Conservation (phyloP, 1,139 yeast genomes). For the Taiozyma sp. region DNA sequence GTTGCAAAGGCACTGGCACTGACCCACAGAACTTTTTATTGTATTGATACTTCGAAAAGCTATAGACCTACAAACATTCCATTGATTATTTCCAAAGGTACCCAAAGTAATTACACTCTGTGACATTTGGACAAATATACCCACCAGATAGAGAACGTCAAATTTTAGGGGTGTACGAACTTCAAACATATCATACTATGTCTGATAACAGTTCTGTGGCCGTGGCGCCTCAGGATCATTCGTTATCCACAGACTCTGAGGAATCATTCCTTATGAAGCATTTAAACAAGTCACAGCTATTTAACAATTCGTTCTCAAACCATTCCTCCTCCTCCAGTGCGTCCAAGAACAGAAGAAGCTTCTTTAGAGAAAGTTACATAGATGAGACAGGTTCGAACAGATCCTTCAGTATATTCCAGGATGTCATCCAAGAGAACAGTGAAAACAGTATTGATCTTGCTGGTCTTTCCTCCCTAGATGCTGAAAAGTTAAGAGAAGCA, state of each 20-base stretch:
- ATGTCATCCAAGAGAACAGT: constrained; percentile 18
- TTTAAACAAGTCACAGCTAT: constrained; percentile 20
- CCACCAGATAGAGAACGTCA: neutral
- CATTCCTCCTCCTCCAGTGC: constrained; percentile 9
- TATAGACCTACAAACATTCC: neutral
- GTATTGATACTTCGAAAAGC: neutral
- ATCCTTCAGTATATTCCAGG: constrained; percentile 19
- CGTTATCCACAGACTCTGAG: constrained; percentile 25
- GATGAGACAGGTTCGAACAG: constrained; percentile 20
- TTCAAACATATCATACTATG: neutral
- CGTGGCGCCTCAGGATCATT: constrained; percentile 7
- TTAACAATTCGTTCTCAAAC: constrained; percentile 11
- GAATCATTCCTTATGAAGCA: constrained; percentile 24
- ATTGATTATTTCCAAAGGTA: neutral
- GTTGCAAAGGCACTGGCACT: neutral
- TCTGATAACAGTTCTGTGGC: constrained; percentile 6
- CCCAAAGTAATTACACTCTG: neutral
- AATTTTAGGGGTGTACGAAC: neutral
- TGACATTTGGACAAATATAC: neutral
- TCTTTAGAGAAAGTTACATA: constrained; percentile 20
- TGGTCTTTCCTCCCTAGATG: constrained; percentile 16
- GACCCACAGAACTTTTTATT: too few relatives aligned
- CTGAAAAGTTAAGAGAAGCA: constrained; percentile 8
- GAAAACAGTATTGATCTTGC: constrained; percentile 16
- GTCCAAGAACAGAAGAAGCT: constrained; percentile 14